Conservation (phyloP, 1,284 basidiomycete genomes). For the Marasmius fiardii region DNA sequence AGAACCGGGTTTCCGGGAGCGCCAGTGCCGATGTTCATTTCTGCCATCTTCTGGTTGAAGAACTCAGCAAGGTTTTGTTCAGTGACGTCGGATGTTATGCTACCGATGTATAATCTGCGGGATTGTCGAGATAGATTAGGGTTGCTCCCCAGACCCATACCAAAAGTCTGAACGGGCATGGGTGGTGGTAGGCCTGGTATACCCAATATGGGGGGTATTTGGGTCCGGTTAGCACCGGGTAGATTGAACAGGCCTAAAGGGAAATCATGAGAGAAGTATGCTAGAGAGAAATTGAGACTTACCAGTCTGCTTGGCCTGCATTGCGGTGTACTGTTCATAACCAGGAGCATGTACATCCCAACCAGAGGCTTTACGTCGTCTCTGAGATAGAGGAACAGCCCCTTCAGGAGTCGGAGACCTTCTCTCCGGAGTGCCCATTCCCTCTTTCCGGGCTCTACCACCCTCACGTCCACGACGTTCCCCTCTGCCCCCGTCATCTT, state of each 20-base stretch:
- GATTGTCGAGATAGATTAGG: constrained; percentile 89
- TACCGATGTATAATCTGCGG: constrained; percentile 93
- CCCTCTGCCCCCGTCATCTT: constrained; percentile 37
- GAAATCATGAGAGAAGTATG: constrained; percentile 7
- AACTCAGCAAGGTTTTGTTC: constrained; percentile 89
- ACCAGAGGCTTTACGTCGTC: constrained; percentile 83
- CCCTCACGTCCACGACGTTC: constrained; percentile 42
- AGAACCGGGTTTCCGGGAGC: constrained; percentile 88
- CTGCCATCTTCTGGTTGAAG: constrained; percentile 95
- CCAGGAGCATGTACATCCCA: constrained; percentile 97
- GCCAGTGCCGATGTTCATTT: constrained; percentile 83
- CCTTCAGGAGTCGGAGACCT: constrained; percentile 91
- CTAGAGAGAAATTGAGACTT: constrained; percentile 20
- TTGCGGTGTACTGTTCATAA: constrained; percentile 91
- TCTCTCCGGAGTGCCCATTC: constrained; percentile 67
- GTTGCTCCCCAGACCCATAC: constrained; percentile 80
- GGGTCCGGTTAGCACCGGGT: constrained; percentile 86
- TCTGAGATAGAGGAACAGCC: constrained; percentile 78
- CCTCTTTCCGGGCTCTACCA: constrained; percentile 45
- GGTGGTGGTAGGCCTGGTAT: constrained; percentile 79
- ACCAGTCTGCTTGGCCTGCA: constrained; percentile 98
- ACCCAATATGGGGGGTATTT: constrained; percentile 77
- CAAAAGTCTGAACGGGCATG: constrained; percentile 77
- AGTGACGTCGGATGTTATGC: constrained; percentile 89
- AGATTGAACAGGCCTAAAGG: constrained; percentile 85